phyloP scores from a whole-genome alignment of 73 alveolate species.

The Loxodes magnus region DNA sequence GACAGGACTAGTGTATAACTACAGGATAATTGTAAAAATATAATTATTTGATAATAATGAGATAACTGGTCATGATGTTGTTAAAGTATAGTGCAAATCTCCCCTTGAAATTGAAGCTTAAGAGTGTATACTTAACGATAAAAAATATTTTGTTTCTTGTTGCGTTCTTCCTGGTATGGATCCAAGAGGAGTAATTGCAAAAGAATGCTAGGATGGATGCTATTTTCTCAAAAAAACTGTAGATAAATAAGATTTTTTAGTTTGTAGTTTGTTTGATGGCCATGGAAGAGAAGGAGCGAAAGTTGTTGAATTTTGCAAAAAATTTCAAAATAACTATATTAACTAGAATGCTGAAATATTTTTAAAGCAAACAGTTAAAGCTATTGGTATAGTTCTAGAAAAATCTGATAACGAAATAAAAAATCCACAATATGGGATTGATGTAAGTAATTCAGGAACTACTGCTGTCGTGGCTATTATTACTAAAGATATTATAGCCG shows the following conservation, averaged over 20 bases:
- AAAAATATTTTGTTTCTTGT: background rate
- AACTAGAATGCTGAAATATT: background rate
- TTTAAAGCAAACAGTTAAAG: background rate
- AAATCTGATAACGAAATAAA: background rate
- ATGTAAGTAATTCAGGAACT: background rate
- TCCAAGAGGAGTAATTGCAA: background rate
- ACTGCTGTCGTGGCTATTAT: slow-evolving; percentile 2
- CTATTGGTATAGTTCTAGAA: background rate
- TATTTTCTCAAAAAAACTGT: no score
- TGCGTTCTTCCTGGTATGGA: background rate
- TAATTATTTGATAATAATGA: no score
- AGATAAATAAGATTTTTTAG: background rate
- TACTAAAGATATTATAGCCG: background rate
- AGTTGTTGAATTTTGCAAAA: background rate
- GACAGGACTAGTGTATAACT: no score
- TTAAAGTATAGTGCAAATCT: no score
- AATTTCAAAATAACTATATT: background rate
- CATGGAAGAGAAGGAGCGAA: slow-evolving; percentile 4
- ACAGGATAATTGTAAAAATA: no score
- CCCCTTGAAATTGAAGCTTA: no score
- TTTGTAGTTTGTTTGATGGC: background rate
- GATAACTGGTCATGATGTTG: no score
- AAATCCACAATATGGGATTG: background rate
- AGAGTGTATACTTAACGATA: background rate
- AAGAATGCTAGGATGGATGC: background rate